Base-by-base conservation (phyloP, 139 green algal species). In the Pleodorina starrii region DNA sequence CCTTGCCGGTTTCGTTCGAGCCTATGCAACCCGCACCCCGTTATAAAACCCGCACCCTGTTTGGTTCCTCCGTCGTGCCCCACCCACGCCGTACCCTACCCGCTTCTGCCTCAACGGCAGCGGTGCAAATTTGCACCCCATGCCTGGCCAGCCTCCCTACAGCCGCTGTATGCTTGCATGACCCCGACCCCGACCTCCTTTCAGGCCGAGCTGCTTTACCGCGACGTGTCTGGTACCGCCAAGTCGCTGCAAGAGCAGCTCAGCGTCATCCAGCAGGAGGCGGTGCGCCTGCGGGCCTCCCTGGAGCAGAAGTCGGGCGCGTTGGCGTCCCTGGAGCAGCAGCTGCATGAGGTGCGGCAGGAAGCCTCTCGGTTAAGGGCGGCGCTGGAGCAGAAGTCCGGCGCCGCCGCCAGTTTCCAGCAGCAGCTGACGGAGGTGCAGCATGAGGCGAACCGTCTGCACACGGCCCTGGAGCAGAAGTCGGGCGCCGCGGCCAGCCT, bases 321-420 rank as follows among this genome's bases (percentile, higher is more conserved):
- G 4, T 72, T 72, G 25, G 4, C 73, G 3, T 19, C 51, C 9
- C 85, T 83, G 29, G 72, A 90, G 84, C 29, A 40, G 27, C 35
- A 91, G 59, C 29, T 91, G 71, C n/a, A 32, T 35, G 80, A 32
- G 42, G 17, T 69, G 63, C 59, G 81, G 60, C 43, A 72, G 44
- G 57, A 86, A 36, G 59, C 42, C 14, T 23, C 57, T 21, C 38
- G 59, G 27, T 40, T 85, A 73, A 32, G 72, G 23, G 54, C 51
- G 42, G 35, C 25, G 10, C 17, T 57, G 50, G 50, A 83, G 19
- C 48, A 74, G 50, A 74, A 80, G 68, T 76, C 40, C 1, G 32
- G 23, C 1, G 43, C 40, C 9, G 36, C 44, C 68, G 71, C 78
- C 19, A 80, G 4, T 10, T 10, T 59, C 21, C 72, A 80, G 75